Base-by-base conservation (phyloP, 768 basidiomycete genomes). In the Leccinellum albellum region DNA sequence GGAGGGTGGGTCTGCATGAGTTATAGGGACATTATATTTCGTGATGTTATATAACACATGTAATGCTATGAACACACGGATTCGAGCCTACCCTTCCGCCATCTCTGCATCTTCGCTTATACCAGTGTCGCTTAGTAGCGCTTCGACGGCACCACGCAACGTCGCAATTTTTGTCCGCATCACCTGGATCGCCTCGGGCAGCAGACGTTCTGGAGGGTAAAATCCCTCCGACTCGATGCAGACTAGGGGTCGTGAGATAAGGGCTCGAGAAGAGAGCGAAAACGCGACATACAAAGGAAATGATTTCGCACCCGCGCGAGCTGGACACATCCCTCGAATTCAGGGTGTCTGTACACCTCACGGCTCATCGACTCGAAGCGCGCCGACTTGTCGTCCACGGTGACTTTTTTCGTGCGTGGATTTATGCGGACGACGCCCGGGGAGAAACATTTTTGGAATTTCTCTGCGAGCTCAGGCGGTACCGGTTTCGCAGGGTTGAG, bases 211-310 rank as follows among this genome's bases (percentile, higher is more conserved):
- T 0, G 96, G 94, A 3, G 82, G 74, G 68, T 97, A 97, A 13
- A 91, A 84, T 5, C 95, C 89, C 66, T 94, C 91, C 0, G 93
- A 93, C 72, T 98, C 95, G 37, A 98, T 79, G 59, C 83, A 90
- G 77, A 92, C 95, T 72, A 23, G 91, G 67, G 23, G 15, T 4
- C 48, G 40, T 28, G n/a, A 50, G 33, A 62, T 51, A 35, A 57
- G 28, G 32, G 37, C 8, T 48, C 46, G 26, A 26, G 46, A 6
- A 13, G 54, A 3, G 10, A 51, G 45, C 6, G 1, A 56, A 48
- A 42, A 15, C 45, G 51, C 15, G 26, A 77, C 91, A 65, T 65
- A 94, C 96, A 98, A 54, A 98, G 80, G 74, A 97, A 98, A 74
- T 87, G 89, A 77, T 98, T 94, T 51, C 93, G 79, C 47, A 97